Percentiles rank a stretch among this genome's conserved stretches.
Conservation (phyloP, 768 basidiomycete genomes). For the Exidia glandulosa region DNA sequence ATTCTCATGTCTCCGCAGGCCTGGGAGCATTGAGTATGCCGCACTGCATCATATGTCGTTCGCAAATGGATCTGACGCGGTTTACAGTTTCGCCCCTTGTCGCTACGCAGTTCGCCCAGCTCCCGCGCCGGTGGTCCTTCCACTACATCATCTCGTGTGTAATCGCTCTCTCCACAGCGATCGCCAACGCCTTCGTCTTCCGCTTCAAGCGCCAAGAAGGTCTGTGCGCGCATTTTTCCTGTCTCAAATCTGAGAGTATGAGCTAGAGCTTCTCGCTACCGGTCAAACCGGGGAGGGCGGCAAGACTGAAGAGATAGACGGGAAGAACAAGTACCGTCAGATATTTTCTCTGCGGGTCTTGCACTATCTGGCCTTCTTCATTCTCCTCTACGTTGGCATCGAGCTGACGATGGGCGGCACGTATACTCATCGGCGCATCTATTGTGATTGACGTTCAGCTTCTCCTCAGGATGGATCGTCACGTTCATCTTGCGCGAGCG, state of each 20-base stretch:
- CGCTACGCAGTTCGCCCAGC: slow-evolving; percentile 68
- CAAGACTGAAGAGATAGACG: not conserved
- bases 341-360: slow-evolving; percentile 17
- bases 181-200: slow-evolving; percentile 47
- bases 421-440: not conserved
- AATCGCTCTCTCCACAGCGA: slow-evolving; percentile 46
- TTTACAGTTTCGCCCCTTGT: slow-evolving; percentile 40
- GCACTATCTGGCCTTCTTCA: slow-evolving; percentile 20
- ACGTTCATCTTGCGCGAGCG: slow-evolving; percentile 12
- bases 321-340: not conserved
- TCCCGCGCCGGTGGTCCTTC: slow-evolving; percentile 53
- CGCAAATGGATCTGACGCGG: not conserved
- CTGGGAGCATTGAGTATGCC: slow-evolving; percentile 28
- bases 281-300: slow-evolving; percentile 12
- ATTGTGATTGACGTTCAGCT: not conserved
- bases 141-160: slow-evolving; percentile 66
- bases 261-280: not conserved
- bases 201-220: slow-evolving; percentile 53
- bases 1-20: slow-evolving; percentile 12
- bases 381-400: slow-evolving; percentile 24
- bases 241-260: not conserved
- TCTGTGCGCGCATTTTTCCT: not conserved
- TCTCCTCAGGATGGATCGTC: slow-evolving; percentile 14
- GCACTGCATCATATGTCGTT: not conserved
- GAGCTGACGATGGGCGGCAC: slow-evolving; percentile 23